Conservation (phyloP, 2,329 filamentous ascomycete genomes). For the Balansia obtecta region DNA sequence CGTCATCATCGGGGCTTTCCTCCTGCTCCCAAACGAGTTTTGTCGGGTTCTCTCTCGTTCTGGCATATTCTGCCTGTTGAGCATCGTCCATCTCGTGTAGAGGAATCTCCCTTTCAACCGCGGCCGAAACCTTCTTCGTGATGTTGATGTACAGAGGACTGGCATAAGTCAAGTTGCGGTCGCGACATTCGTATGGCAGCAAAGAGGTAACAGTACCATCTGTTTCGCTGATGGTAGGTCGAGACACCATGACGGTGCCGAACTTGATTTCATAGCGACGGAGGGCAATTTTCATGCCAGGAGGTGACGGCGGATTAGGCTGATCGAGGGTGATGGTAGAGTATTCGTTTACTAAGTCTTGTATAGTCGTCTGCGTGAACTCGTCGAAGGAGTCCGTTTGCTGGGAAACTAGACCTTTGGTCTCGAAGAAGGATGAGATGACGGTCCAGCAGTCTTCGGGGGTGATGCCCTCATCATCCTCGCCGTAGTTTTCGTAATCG, state of each 20-base stretch:
- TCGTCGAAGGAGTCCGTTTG: constrained; percentile 98
- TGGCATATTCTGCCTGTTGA: constrained; percentile 41
- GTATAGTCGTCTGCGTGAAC: constrained; percentile 87
- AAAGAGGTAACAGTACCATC: constrained; percentile 80
- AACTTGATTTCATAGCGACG: constrained; percentile 94
- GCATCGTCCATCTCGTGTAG: constrained; percentile 57
- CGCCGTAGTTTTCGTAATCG: constrained; percentile 59
- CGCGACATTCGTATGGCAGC: constrained; percentile 85
- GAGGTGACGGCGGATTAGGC: constrained; percentile 63
- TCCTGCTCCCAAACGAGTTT: constrained; percentile 50
- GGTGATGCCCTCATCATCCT: constrained; percentile 63
- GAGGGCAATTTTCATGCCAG: constrained; percentile 71
- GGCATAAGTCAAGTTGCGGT: constrained; percentile 92
- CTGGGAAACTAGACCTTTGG: constrained; percentile 90
- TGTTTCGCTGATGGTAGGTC: constrained; percentile 84
- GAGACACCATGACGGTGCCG: constrained; percentile 75
- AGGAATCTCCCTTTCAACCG: constrained; percentile 60
- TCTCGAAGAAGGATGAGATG: constrained; percentile 92
- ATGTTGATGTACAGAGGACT: constrained; percentile 85
- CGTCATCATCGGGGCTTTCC: constrained; percentile 35
- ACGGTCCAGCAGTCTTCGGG: constrained; percentile 98
- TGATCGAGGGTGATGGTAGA: constrained; percentile 87
- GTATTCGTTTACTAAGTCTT: constrained; percentile 88
- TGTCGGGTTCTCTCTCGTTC: constrained; percentile 45
- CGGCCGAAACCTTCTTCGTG: constrained; percentile 71